Percentiles rank a stretch among this genome's conserved stretches.
Evolutionary conservation across 805 yeast genomes (phyloP).

Genomic region (Spathaspora arborariae): DNA sequence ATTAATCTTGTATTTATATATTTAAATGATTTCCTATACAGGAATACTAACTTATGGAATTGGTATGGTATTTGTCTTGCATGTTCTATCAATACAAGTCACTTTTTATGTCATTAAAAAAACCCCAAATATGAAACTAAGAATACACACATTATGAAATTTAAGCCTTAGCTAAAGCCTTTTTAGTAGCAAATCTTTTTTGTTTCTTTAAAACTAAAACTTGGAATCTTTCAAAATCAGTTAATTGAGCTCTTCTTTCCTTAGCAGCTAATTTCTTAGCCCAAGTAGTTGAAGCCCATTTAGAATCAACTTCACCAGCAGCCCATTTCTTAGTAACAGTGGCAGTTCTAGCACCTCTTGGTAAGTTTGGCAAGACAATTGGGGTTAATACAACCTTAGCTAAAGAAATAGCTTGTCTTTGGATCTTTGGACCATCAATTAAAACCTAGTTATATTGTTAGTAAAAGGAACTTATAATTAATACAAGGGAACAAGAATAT

Average conservation of each 20-base stretch:
- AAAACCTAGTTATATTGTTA: slow-evolving; percentile 56
- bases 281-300: slow-evolving; percentile 94
- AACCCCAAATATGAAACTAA: slow-evolving; percentile 22
- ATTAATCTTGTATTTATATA: slow-evolving; percentile 2
- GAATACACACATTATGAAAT: slow-evolving; percentile 20
- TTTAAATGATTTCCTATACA: neutral
- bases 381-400: slow-evolving; percentile 91
- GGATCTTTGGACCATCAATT: slow-evolving; percentile 94
- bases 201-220: slow-evolving; percentile 96
- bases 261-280: slow-evolving; percentile 97
- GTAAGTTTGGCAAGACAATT: slow-evolving; percentile 74
- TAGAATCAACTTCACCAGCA: slow-evolving; percentile 80
- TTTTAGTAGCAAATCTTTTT: slow-evolving; percentile 90
- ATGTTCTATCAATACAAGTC: neutral
- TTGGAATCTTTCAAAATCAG: slow-evolving; percentile 99
- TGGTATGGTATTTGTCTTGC: neutral
- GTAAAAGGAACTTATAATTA: slow-evolving; percentile 12
- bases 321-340: slow-evolving; percentile 90
- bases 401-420: slow-evolving; percentile 88
- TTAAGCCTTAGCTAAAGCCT: slow-evolving; percentile 96
- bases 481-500: neutral
- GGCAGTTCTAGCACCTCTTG: slow-evolving; percentile 92
- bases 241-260: slow-evolving; percentile 86
- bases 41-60: neutral
- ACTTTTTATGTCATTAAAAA: slow-evolving; percentile 10